phyloP scores from a whole-genome alignment of 2,329 filamentous ascomycete species.

The Colletotrichum camelliae region DNA sequence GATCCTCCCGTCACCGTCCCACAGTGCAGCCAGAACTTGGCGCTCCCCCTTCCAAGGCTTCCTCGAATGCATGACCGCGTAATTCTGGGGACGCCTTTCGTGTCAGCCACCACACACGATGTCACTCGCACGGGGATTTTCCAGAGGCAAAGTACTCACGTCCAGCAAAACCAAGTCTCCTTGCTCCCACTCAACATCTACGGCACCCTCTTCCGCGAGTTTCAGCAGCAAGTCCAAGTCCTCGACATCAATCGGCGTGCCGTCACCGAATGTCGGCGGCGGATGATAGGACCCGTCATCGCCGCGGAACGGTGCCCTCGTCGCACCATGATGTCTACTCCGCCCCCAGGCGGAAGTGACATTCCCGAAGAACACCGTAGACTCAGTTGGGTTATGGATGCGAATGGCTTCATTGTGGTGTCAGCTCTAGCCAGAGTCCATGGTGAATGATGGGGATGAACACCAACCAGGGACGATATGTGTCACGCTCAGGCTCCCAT shows the following conservation, averaged over 20 bases:
- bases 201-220: constrained; percentile 30
- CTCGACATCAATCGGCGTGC: constrained; percentile 30
- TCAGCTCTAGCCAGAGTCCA: background rate
- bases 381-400: constrained; percentile 30
- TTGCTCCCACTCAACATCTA: constrained; percentile 31
- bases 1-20: constrained; percentile 31
- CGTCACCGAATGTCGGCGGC: constrained; percentile 34
- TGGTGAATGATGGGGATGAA: background rate
- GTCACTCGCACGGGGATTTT: background rate
- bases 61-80: constrained; percentile 37
- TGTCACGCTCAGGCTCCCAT: constrained; percentile 38
- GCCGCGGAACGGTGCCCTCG: constrained; percentile 32
- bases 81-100: constrained; percentile 29
- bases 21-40: constrained; percentile 35
- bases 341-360: constrained; percentile 40
- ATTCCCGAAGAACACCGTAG: constrained; percentile 37
- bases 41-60: constrained; percentile 34
- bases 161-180: constrained; percentile 36
- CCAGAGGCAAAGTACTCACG: constrained; percentile 23
- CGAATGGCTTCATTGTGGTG: constrained; percentile 26
- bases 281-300: constrained; percentile 39
- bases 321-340: constrained; percentile 36
- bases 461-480: constrained; percentile 33
- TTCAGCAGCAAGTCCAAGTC: constrained; percentile 33
- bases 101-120: constrained; percentile 2